Evolutionary conservation across 441 rosid genomes (phyloP).

Genomic region (Hura crepitans): DNA sequence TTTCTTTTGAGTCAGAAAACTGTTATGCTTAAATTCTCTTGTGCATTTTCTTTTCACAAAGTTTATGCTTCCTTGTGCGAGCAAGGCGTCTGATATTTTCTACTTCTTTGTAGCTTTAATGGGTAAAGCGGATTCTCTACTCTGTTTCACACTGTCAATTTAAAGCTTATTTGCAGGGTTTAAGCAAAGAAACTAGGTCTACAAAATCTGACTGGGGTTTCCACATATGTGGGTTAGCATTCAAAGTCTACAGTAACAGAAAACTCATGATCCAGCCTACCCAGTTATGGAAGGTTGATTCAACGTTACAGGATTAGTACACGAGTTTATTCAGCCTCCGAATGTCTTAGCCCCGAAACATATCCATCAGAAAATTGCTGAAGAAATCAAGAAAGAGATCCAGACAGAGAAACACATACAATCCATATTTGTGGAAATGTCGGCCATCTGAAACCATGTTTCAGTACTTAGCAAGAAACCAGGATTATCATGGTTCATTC

Average conservation of each 20-base stretch:
- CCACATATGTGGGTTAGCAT: not conserved
- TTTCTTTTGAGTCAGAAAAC: constrained; percentile 30
- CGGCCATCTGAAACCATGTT: not conserved
- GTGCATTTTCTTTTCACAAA: constrained; percentile 38
- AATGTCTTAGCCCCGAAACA: not conserved
- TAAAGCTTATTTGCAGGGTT: not conserved
- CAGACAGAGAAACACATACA: not conserved
- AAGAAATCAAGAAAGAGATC: too few relatives aligned
- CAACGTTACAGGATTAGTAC: too few relatives aligned
- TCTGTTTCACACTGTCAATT: constrained; percentile 1
- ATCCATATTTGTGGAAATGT: not conserved
- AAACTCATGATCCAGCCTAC: not conserved
- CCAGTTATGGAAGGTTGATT: too few relatives aligned
- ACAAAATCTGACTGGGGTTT: not conserved
- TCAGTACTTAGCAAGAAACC: not conserved
- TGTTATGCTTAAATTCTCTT: constrained; percentile 21
- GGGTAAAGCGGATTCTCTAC: constrained; percentile 2
- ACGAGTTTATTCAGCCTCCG: not conserved
- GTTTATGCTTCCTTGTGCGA: constrained; percentile 47
- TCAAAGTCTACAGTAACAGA: not conserved
- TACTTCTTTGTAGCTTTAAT: constrained; percentile 2
- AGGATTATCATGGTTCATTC: not conserved
- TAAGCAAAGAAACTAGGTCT: not conserved
- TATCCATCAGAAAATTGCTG: not conserved
- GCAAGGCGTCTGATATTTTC: constrained; percentile 29